Evolutionary conservation across 2,329 filamentous ascomycete species (phyloP).

Genomic region (Didymella segeticola): DNA sequence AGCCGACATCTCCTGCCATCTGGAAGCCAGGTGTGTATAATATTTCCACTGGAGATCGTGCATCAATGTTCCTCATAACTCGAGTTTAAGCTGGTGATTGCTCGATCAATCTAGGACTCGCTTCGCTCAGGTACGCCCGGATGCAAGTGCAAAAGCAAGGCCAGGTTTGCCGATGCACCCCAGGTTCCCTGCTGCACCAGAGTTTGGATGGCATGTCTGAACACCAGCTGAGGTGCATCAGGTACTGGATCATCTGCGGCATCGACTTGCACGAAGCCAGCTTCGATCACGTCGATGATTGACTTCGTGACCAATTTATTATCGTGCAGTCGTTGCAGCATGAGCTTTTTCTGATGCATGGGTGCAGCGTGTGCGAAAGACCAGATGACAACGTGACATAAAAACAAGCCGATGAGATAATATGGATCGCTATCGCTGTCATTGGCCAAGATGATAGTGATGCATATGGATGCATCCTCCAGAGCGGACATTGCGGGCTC

Average conservation of each 20-base stretch:
- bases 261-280: background rate
- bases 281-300: background rate
- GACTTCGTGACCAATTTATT: background rate
- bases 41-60: no score
- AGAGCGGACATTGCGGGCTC: background rate
- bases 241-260: background rate
- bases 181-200: constrained; percentile 11
- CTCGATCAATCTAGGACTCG: no score
- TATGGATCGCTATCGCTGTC: constrained; percentile 3
- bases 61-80: no score
- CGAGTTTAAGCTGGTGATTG: no score
- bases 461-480: constrained; percentile 8
- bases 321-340: background rate
- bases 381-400: constrained; percentile 14
- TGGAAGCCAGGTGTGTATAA: no score
- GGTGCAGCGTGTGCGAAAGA: constrained; percentile 1
- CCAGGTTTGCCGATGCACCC: constrained; percentile 11
- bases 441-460: constrained; percentile 1
- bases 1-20: no score
- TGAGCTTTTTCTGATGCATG: background rate
- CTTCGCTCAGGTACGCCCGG: background rate
- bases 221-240: constrained; percentile 1
- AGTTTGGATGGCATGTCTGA: constrained; percentile 13
- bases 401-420: constrained; percentile 8
- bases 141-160: constrained; percentile 6